Evolutionary conservation across 805 yeast species (phyloP).

Genomic region (Isabelozyma pseudorhagii): DNA sequence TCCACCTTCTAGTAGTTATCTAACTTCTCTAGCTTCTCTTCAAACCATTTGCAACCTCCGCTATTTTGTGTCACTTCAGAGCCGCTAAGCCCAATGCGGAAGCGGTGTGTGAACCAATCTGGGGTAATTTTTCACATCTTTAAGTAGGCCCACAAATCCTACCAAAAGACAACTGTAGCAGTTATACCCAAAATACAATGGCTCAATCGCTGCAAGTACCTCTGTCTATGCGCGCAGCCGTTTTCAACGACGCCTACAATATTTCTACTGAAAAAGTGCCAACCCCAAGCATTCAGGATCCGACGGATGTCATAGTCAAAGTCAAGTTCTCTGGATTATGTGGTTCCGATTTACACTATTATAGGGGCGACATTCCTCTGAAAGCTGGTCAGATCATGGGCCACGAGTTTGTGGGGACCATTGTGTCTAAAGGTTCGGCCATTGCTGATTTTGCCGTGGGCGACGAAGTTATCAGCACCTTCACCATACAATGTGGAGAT

Average conservation of each 20-base stretch:
- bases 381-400: slow-evolving; percentile 42
- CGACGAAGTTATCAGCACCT: slow-evolving; percentile 45
- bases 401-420: slow-evolving; percentile 48
- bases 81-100: background rate
- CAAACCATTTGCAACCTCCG: too few species aligned
- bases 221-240: slow-evolving; percentile 46
- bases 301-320: slow-evolving; percentile 46
- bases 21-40: too few species aligned
- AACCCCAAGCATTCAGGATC: slow-evolving; percentile 33
- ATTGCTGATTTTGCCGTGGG: slow-evolving; percentile 36
- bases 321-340: slow-evolving; percentile 49
- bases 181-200: background rate
- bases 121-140: background rate
- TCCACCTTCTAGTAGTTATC: too few species aligned
- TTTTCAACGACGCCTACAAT: slow-evolving; percentile 42
- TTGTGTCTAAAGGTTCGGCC: slow-evolving; percentile 36
- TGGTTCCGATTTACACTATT: slow-evolving; percentile 55
- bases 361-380: slow-evolving; percentile 48
- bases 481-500: slow-evolving; percentile 57
- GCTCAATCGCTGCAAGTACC: slow-evolving; percentile 5
- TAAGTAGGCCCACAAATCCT: background rate
- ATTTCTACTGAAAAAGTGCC: slow-evolving; percentile 38
- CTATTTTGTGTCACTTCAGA: background rate
- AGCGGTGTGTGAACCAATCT: background rate
- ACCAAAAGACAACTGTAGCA: background rate